Evolutionary conservation across 2,329 filamentous ascomycete genomes (phyloP).

Genomic region (Epichloe scottii): DNA sequence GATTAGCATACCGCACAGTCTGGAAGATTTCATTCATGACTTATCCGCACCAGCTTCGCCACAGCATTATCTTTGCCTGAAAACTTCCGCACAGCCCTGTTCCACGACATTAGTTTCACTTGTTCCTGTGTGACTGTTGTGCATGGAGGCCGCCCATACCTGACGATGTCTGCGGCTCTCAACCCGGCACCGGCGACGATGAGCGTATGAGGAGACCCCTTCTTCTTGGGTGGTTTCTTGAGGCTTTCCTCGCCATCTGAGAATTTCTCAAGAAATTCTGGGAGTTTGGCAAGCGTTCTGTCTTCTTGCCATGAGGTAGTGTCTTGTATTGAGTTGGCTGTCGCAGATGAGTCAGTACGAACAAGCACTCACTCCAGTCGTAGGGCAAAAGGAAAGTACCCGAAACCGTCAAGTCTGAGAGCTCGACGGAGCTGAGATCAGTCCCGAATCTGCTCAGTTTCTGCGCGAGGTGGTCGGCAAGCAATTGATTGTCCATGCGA

Average conservation of each 20-base stretch:
- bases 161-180: slow-evolving; percentile 71
- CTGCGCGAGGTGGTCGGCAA: slow-evolving; percentile 78
- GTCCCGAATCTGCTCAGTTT: slow-evolving; percentile 65
- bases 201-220: slow-evolving; percentile 71
- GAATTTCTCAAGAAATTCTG: slow-evolving; percentile 63
- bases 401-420: slow-evolving; percentile 70
- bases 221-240: slow-evolving; percentile 51
- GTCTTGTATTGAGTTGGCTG: slow-evolving; percentile 65
- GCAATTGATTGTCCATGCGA: slow-evolving; percentile 67
- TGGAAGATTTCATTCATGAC: no score
- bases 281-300: slow-evolving; percentile 59
- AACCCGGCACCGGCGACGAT: slow-evolving; percentile 77
- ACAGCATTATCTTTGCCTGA: slow-evolving; percentile 67
- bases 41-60: slow-evolving; percentile 55
- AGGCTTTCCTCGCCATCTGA: slow-evolving; percentile 46
- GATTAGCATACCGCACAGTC: slow-evolving; percentile 1
- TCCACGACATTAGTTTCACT: slow-evolving; percentile 7
- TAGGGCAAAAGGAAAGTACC: slow-evolving; percentile 34
- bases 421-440: slow-evolving; percentile 71
- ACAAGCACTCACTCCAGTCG: neutral
- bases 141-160: slow-evolving; percentile 31
- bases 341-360: slow-evolving; percentile 1
- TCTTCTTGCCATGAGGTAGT: slow-evolving; percentile 60
- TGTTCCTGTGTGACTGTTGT: neutral
- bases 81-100: slow-evolving; percentile 60